Evolutionary conservation across 331 rosid species (phyloP), one percentile per base, ranked within the genome.

Genomic region (Ulmus americana): DNA sequence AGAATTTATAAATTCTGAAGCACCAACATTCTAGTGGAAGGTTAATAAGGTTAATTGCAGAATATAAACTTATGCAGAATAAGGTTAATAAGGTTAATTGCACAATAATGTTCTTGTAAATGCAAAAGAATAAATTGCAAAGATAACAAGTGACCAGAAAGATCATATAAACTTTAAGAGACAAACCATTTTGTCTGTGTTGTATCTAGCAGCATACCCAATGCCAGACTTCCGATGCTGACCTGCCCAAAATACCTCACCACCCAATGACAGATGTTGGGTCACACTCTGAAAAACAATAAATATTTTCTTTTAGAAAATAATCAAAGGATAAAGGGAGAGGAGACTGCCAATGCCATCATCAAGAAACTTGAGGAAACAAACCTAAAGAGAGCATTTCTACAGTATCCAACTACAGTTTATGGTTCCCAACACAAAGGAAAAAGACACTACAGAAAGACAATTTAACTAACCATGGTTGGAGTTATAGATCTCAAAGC

Each of bases 201-300:
- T 85, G 80, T 87, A 94, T 68, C 96, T 86, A 84, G 87, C 90
- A 77, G 91, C 99, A 85, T 82, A 90, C 54, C 97, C 97, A 76
- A 87, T 71, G 57, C 99, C 97, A 45, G 99, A 94, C 77, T 87
- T 94, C 64, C 99, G 79, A 81, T 87, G 97, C 86, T 90, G 97
- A 77, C 99, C 97, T 70, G 97, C 91, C 99, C 99, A 94, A 85
- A 94, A 94, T 38, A 90, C 95, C 82, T 90, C 99, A 44, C 95
- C 99, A 3, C 99, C 99, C 85, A 94, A 53, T 12, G 99, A 82
- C n/a, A 94, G 71, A 77, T 90, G 78, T 43, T 76, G 84, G n/a
- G 95, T 78, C 68, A 91, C 89, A 55, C 97, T 91, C 96, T 91
- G 89, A 48, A 68, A 67, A 63, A 35, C 62, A 56, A 63, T 20